These are phyloP conservation scores for Uronychia binucleata DNA, from an alignment of 73 alveolate species.

Conservation along the genomic window DNA sequence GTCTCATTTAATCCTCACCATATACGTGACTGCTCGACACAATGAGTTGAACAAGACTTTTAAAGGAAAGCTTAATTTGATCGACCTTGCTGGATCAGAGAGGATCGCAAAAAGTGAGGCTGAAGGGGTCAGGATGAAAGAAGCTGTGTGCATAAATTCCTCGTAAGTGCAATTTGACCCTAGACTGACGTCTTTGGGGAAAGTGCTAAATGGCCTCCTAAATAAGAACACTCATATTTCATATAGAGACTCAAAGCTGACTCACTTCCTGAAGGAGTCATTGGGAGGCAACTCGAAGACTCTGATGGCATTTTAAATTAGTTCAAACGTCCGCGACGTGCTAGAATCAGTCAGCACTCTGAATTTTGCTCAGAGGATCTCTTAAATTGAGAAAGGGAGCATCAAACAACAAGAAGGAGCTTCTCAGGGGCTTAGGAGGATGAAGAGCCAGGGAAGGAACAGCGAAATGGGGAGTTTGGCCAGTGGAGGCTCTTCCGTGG, in stretches of 20 bases:
- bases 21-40: conserved; percentile 66
- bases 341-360: conserved; percentile 82
- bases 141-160: conserved; percentile 57
- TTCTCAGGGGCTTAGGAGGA: neutral
- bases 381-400: conserved; percentile 40
- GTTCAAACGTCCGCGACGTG: conserved; percentile 68
- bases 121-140: conserved; percentile 61
- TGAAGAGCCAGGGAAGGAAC: neutral
- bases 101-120: conserved; percentile 63
- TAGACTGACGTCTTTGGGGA: conserved; percentile 51
- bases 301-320: conserved; percentile 71
- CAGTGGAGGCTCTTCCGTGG: neutral
- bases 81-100: conserved; percentile 98
- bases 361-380: conserved; percentile 74
- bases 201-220: conserved; percentile 50
- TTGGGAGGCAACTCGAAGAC: conserved; percentile 94
- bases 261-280: conserved; percentile 85
- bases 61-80: conserved; percentile 87
- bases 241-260: conserved; percentile 76
- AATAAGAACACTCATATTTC: conserved; percentile 67
- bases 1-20: conserved; percentile 90
- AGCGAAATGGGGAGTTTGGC: neutral
- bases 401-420: neutral
- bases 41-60: conserved; percentile 19
- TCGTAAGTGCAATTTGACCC: neutral